phyloP scores from a whole-genome alignment of 148 eudicot genomes.

The Nepenthes gracilis region DNA sequence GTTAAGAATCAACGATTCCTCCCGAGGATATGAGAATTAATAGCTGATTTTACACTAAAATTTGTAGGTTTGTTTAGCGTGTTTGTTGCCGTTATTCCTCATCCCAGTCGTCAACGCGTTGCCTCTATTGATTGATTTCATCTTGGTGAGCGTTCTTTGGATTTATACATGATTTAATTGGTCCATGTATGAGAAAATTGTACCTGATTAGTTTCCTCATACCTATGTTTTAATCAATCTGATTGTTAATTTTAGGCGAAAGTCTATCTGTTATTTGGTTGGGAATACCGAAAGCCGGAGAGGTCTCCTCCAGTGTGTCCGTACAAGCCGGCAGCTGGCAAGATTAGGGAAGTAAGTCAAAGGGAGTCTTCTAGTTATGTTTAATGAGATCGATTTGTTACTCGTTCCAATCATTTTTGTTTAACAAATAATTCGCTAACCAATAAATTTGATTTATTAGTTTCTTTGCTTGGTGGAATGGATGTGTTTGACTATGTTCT shows the following conservation, averaged over 20 bases:
- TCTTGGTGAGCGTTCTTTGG: conserved; percentile 29
- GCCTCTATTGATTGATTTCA: conserved; percentile 39
- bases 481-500: too few relatives aligned
- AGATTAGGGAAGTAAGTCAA: conserved; percentile 2
- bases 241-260: conserved; percentile 27
- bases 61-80: conserved; percentile 42
- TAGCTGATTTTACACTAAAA: too few relatives aligned
- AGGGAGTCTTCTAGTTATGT: too few relatives aligned
- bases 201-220: neutral
- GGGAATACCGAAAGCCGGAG: conserved; percentile 77
- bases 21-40: too few relatives aligned
- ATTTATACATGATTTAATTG: neutral
- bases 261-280: conserved; percentile 56
- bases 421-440: too few relatives aligned
- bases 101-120: conserved; percentile 57
- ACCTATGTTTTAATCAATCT: neutral
- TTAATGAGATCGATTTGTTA: too few relatives aligned
- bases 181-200: neutral
- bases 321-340: conserved; percentile 44
- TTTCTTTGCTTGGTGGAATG: too few relatives aligned
- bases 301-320: conserved; percentile 79
- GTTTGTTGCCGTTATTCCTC: conserved; percentile 59
- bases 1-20: too few relatives aligned
- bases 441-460: too few relatives aligned
- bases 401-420: too few relatives aligned